These are phyloP conservation scores for Nigrospora osmanthi DNA, from an alignment of 2,329 filamentous ascomycete species.

Conservation along the genomic window DNA sequence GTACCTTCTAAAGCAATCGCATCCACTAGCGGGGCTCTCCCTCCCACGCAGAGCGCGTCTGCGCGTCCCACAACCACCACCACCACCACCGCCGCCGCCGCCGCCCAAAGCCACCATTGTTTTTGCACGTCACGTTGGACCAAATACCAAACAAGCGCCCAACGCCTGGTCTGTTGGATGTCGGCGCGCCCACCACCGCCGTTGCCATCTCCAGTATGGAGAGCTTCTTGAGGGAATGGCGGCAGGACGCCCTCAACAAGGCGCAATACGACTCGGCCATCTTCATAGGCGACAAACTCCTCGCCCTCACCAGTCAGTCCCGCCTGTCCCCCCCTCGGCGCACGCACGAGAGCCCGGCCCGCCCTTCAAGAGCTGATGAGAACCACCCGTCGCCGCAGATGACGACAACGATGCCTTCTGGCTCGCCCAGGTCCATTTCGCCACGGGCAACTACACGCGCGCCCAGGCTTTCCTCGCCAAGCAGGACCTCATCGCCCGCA, in stretches of 20 bases:
- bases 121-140: too few species aligned
- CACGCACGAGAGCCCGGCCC: too few species aligned
- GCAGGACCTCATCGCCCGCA: constrained; percentile 74
- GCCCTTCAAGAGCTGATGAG: too few species aligned
- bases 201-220: constrained; percentile 55
- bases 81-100: too few species aligned
- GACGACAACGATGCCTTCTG: constrained; percentile 93
- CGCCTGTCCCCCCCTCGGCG: neutral
- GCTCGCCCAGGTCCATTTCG: constrained; percentile 97
- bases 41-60: too few species aligned
- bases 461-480: constrained; percentile 80
- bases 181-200: neutral
- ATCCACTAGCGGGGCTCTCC: too few species aligned
- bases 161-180: neutral
- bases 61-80: too few species aligned
- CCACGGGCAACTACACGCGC: constrained; percentile 87
- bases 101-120: too few species aligned
- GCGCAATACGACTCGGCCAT: constrained; percentile 95
- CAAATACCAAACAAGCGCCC: too few species aligned
- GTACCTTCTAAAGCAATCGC: too few species aligned
- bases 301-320: constrained; percentile 81
- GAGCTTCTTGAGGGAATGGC: constrained; percentile 86
- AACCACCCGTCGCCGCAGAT: constrained; percentile 41
- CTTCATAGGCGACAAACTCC: constrained; percentile 93
- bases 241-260: constrained; percentile 90